These are phyloP conservation scores for Cercospora berteroae DNA, from an alignment of 2,329 filamentous ascomycete genomes.

Conservation along the genomic window DNA sequence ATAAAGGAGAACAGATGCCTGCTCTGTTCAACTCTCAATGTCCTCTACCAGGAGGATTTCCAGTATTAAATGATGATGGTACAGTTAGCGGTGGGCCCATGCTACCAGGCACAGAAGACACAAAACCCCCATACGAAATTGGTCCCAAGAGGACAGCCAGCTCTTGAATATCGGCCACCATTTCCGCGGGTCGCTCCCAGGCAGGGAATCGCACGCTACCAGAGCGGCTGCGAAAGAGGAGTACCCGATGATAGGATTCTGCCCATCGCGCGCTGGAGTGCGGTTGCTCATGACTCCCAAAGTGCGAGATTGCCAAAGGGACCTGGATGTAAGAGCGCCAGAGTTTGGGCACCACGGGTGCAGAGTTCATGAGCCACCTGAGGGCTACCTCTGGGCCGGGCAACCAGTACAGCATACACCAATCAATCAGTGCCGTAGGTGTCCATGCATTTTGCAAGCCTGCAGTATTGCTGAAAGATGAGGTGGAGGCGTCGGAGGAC, in stretches of 20 bases:
- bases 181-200: conserved; percentile 43
- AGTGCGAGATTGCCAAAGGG: conserved; percentile 45
- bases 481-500: background rate
- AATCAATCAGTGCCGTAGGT: conserved; percentile 56
- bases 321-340: conserved; percentile 35
- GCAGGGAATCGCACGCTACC: conserved; percentile 36
- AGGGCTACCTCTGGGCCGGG: conserved; percentile 63
- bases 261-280: conserved; percentile 40
- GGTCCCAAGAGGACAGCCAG: conserved; percentile 31
- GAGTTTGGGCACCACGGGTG: conserved; percentile 22
- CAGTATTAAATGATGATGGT: background rate
- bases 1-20: background rate
- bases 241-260: conserved; percentile 39
- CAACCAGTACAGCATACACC: conserved; percentile 64
- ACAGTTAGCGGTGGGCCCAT: conserved; percentile 6
- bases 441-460: conserved; percentile 32
- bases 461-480: background rate
- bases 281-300: conserved; percentile 25
- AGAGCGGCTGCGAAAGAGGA: conserved; percentile 39
- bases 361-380: conserved; percentile 49
- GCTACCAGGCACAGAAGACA: background rate
- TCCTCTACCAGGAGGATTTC: background rate
- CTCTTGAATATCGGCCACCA: conserved; percentile 45
- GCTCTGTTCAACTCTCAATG: background rate
- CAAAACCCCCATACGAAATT: conserved; percentile 5